Percentiles rank a stretch among this genome's conserved stretches.
phyloP scores from a whole-genome alignment of 2,329 filamentous ascomycete species.

The Fulvia fulva region DNA sequence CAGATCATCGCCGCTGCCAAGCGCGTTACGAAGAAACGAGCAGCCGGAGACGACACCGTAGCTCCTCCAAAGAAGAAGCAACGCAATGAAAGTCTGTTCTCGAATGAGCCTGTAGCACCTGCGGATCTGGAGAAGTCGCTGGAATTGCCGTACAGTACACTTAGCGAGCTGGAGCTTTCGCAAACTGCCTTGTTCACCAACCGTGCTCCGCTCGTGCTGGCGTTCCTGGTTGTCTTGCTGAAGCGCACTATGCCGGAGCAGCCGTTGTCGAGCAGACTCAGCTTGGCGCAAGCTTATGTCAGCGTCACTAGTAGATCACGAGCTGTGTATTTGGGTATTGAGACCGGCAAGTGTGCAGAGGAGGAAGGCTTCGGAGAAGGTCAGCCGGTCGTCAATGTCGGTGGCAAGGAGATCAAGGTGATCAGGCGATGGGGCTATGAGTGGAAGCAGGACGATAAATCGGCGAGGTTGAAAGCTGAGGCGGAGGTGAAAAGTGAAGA shows the following conservation, averaged over 20 bases:
- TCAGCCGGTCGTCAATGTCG: slow-evolving; percentile 67
- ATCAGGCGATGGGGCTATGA: slow-evolving; percentile 74
- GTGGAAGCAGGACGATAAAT: slow-evolving; percentile 41
- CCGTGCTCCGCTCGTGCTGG: slow-evolving; percentile 74
- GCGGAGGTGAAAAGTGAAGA: slow-evolving; percentile 16
- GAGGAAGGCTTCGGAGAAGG: slow-evolving; percentile 70
- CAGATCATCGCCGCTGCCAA: slow-evolving; percentile 57
- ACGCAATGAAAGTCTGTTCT: slow-evolving; percentile 26
- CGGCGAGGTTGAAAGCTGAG: slow-evolving; percentile 27
- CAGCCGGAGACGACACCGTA: slow-evolving; percentile 34
- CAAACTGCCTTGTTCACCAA: slow-evolving; percentile 65
- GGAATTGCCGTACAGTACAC: slow-evolving; percentile 51
- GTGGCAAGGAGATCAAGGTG: slow-evolving; percentile 70
- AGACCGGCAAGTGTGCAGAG: slow-evolving; percentile 60
- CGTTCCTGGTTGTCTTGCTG: slow-evolving; percentile 70
- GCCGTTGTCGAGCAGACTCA: slow-evolving; percentile 76
- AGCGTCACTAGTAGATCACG: slow-evolving; percentile 76
- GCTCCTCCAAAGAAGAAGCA: slow-evolving; percentile 33
- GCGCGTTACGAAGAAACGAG: slow-evolving; percentile 53
- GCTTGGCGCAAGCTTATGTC: slow-evolving; percentile 77
- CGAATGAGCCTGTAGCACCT: slow-evolving; percentile 37
- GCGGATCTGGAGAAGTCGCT: slow-evolving; percentile 62
- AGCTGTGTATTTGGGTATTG: slow-evolving; percentile 69
- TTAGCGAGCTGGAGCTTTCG: slow-evolving; percentile 58
- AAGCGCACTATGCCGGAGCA: slow-evolving; percentile 83